phyloP scores from a whole-genome alignment of 2,329 filamentous ascomycete genomes.

The Aspergillus quadrilineatus region DNA sequence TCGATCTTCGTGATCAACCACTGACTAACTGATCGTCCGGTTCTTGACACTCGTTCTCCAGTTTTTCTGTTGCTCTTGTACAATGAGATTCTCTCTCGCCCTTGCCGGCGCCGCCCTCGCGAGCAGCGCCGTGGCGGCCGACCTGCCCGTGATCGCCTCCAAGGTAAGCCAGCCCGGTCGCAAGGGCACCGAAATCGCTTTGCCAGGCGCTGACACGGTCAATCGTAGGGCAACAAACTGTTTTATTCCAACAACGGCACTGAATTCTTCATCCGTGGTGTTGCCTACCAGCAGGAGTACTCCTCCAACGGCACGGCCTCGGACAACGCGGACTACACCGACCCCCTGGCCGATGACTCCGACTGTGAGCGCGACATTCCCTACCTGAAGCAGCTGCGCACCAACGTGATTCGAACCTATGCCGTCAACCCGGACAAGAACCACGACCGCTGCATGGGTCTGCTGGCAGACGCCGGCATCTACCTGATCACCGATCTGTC shows the following conservation, averaged over 20 bases:
- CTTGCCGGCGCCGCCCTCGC: constrained; percentile 53
- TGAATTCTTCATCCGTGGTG: constrained; percentile 83
- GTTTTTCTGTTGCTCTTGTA: constrained; percentile 25
- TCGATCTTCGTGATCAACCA: constrained; percentile 16
- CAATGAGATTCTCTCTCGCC: constrained; percentile 55
- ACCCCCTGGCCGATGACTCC: constrained; percentile 73
- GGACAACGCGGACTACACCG: constrained; percentile 61
- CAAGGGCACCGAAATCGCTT: not conserved
- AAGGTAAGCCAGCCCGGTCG: constrained; percentile 55
- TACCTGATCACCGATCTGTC: constrained; percentile 92
- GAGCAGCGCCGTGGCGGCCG: constrained; percentile 46
- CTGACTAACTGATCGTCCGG: constrained; percentile 6
- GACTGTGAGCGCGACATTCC: constrained; percentile 84
- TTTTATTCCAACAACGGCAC: constrained; percentile 81
- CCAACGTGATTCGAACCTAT: constrained; percentile 94
- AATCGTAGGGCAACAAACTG: constrained; percentile 70
- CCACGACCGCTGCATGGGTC: constrained; percentile 80
- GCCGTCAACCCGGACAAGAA: constrained; percentile 77
- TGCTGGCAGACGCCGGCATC: constrained; percentile 81
- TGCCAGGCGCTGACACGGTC: not conserved
- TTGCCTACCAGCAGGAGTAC: constrained; percentile 76
- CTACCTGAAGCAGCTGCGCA: constrained; percentile 71
- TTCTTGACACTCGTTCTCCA: constrained; percentile 13
- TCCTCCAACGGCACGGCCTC: constrained; percentile 49
- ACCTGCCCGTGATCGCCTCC: constrained; percentile 57